Evolutionary conservation across 306 rosid genomes (phyloP).

Genomic region (Potentilla sterilis): DNA sequence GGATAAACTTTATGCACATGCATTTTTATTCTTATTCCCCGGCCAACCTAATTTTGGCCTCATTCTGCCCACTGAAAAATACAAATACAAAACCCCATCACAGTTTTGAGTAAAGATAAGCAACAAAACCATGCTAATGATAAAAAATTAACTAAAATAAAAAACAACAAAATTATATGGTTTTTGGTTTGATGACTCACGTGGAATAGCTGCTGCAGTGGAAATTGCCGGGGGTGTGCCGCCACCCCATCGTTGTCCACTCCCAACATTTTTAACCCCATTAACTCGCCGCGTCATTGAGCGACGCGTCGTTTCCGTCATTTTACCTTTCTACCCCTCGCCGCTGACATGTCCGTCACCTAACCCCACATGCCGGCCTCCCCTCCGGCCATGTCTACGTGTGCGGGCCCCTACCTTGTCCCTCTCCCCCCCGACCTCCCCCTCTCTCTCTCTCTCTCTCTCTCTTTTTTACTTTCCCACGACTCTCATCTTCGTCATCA

Average conservation of each 20-base stretch:
- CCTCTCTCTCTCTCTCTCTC: background rate
- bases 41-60: background rate
- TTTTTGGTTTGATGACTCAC: slow-evolving; percentile 9
- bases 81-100: background rate
- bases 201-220: slow-evolving; percentile 9
- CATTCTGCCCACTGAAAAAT: background rate
- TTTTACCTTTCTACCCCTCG: background rate
- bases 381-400: slow-evolving; percentile 38
- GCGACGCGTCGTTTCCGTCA: slow-evolving; percentile 17
- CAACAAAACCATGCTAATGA: background rate
- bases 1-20: background rate
- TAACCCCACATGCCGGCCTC: slow-evolving; percentile 48
- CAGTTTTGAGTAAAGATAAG: background rate
- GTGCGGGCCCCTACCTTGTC: slow-evolving; percentile 44
- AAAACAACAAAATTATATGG: background rate
- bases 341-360: slow-evolving; percentile 36
- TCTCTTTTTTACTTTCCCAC: slow-evolving; percentile 4
- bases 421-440: slow-evolving; percentile 27
- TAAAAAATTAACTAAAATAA: background rate
- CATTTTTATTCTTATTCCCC: slow-evolving; percentile 5
- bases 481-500: slow-evolving; percentile 25
- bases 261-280: slow-evolving; percentile 32
- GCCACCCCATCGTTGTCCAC: slow-evolving; percentile 34
- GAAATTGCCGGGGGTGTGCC: slow-evolving; percentile 27
- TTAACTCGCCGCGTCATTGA: slow-evolving; percentile 24